Evolutionary conservation across 495 filamentous ascomycete genomes (phyloP), one percentile per base, ranked within the genome.

Genomic region (Penicillium psychrofluorescens): DNA sequence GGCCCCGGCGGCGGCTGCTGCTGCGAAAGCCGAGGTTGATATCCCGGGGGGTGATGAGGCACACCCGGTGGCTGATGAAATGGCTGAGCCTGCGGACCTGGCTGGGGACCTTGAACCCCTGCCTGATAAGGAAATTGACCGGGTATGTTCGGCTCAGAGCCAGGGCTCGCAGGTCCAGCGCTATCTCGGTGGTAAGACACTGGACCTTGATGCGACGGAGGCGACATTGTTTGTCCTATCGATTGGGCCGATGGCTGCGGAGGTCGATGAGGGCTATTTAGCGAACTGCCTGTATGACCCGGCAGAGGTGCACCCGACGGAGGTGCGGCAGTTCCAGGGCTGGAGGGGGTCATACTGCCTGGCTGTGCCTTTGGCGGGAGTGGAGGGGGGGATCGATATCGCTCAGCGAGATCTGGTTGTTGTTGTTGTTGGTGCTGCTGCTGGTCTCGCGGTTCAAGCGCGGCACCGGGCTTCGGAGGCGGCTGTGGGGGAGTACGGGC

Each of bases 331-430:
- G n/a, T 40, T 11, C 46, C 44, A 11, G 53, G 45, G 32, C 16
- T 49, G 46, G 38, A 49, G 15, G 22, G 16, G 6, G 36, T 6
- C 1, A 34, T 6, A 7, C 37, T 44, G 53, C 41, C 56, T 54
- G 27, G 38, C 41, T 63, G 44, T 36, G 59, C 60, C 38, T 71
- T 70, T 6, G 67, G 70, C 16, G 69, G 69, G 7, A 71, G 50
- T 7, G 67, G 68, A 38, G 68, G 61, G 8, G 66, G 59, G 15
- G 62, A 57, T 40, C 48, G 49, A 46, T 64, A 56, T 50, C 57
- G 63, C 15, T 62, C 56, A 38, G 50, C 42, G 10, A 35, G 30
- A 15, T 45, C 45, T 15, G 40, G 10, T 29, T 40, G 50, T 34
- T 14, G 10, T 29, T 40, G 50, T 34, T 14, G 51, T 28, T 32